phyloP scores from a whole-genome alignment of 257 asterid species.

The Nyctanthes arbortristis region DNA sequence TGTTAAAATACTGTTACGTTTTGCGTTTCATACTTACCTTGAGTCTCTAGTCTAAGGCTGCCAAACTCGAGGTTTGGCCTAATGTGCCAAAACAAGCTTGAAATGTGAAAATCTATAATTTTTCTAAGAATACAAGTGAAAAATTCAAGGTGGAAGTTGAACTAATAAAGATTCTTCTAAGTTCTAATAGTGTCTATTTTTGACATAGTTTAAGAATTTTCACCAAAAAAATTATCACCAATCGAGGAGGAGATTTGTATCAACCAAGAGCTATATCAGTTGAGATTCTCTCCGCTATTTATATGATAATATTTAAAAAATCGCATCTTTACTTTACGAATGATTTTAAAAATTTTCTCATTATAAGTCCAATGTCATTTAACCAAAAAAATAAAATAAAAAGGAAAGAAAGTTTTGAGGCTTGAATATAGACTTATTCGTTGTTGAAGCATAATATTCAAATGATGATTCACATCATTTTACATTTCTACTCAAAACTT shows the following conservation, averaged over 20 bases:
- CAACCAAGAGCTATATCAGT: background rate
- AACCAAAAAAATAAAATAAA: no score
- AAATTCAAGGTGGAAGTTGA: background rate
- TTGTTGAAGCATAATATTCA: no score
- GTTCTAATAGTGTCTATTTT: background rate
- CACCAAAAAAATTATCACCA: background rate
- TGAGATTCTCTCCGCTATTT: background rate
- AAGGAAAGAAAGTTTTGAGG: no score
- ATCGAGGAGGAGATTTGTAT: background rate
- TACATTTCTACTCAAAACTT: no score
- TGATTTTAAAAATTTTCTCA: no score
- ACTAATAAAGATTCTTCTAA: no score
- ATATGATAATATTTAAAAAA: no score
- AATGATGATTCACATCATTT: no score
- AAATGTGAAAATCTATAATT: background rate
- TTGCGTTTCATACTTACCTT: background rate
- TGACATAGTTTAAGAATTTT: background rate
- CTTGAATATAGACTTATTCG: no score
- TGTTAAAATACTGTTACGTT: background rate
- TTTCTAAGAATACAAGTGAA: background rate
- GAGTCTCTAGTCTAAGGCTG: background rate
- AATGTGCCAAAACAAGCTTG: background rate
- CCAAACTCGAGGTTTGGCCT: background rate
- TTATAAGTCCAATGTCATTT: no score
- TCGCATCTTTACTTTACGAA: no score